Evolutionary conservation across 78 protist species (phyloP).

Genomic region (Dictyostelium citrinum): DNA sequence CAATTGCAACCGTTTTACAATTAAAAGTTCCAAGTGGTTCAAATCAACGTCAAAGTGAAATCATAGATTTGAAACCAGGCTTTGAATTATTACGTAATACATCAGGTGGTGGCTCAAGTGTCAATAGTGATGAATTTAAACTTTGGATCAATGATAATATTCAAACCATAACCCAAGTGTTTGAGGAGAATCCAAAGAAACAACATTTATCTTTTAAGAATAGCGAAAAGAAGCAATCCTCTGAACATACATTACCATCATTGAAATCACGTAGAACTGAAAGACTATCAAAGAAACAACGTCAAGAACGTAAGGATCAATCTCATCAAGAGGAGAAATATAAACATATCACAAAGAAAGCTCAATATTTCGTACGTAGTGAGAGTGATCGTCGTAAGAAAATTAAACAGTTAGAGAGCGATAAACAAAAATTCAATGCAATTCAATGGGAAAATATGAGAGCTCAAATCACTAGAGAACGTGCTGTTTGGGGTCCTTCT

Average conservation of each 20-base stretch:
- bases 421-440: slow-evolving; percentile 65
- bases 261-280: slow-evolving; percentile 27
- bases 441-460: slow-evolving; percentile 58
- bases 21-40: neutral
- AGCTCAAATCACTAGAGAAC: slow-evolving; percentile 65
- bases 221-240: neutral
- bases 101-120: neutral
- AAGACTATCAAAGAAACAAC: neutral
- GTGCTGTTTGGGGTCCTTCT: slow-evolving; percentile 76
- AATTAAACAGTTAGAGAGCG: slow-evolving; percentile 36
- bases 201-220: neutral
- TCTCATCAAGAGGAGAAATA: neutral
- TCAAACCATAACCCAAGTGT: slow-evolving; percentile 1
- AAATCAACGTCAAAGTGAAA: neutral
- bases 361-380: slow-evolving; percentile 31
- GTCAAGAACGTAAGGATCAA: neutral
- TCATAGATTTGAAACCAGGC: slow-evolving; percentile 42
- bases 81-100: slow-evolving; percentile 25
- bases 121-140: neutral
- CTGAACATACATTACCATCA: neutral
- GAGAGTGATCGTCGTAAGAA: slow-evolving; percentile 55
- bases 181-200: slow-evolving; percentile 55
- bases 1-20: neutral
- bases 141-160: slow-evolving; percentile 37
- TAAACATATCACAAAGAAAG: slow-evolving; percentile 33